phyloP scores from a whole-genome alignment of 805 yeast species.

The Pichia paraexigua region DNA sequence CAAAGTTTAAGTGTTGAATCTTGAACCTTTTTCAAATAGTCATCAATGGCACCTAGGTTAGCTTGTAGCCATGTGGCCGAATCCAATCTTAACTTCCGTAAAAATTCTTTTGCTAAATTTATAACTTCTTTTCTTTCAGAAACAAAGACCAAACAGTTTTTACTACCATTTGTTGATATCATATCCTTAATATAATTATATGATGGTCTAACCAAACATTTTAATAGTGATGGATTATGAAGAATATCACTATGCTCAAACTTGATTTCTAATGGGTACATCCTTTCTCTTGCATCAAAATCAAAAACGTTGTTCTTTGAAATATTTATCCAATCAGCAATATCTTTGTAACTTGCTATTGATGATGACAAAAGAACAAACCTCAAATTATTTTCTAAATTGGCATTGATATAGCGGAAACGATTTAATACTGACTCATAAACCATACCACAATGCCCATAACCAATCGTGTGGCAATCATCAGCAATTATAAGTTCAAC shows the following conservation, averaged over 20 bases:
- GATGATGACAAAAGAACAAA: constrained; percentile 66
- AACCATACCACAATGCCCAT: constrained; percentile 44
- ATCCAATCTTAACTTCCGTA: constrained; percentile 28
- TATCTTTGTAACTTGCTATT: constrained; percentile 64
- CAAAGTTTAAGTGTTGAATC: constrained; percentile 41
- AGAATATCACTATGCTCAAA: constrained; percentile 39
- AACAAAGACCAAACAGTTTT: constrained; percentile 44
- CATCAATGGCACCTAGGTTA: constrained; percentile 32
- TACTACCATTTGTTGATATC: constrained; percentile 24
- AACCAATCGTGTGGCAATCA: constrained; percentile 61
- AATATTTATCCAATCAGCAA: constrained; percentile 85
- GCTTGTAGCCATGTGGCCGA: constrained; percentile 33
- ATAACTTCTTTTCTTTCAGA: constrained; percentile 48
- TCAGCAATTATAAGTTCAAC: constrained; percentile 67
- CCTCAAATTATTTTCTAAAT: constrained; percentile 50
- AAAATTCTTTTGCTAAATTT: constrained; percentile 41
- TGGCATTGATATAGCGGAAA: constrained; percentile 60
- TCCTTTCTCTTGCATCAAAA: constrained; percentile 57
- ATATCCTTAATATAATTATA: constrained; percentile 33
- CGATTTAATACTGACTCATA: constrained; percentile 71
- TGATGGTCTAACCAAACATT: constrained; percentile 43
- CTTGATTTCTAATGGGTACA: constrained; percentile 48
- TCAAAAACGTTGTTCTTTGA: constrained; percentile 54
- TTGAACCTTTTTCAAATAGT: constrained; percentile 34
- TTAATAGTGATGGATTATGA: constrained; percentile 46